Percentiles rank a stretch among this genome's conserved stretches.
phyloP scores from a whole-genome alignment of 2,329 filamentous ascomycete genomes.

The Apiospora phragmitis region DNA sequence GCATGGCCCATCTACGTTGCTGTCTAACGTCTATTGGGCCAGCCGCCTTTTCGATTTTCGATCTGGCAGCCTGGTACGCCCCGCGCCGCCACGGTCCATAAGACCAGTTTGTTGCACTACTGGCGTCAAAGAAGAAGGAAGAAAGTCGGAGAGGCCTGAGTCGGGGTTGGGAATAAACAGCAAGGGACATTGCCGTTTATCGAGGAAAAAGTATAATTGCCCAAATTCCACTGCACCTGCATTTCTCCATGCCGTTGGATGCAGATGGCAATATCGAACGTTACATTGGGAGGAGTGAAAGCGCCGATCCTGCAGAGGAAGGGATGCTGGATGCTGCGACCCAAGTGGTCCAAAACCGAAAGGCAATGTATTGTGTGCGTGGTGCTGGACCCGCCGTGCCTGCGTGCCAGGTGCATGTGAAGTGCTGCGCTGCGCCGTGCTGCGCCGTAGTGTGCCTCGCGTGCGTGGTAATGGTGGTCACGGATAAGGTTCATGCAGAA shows the following conservation, averaged over 20 bases:
- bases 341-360: neutral
- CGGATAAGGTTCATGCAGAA: slow-evolving; percentile 8
- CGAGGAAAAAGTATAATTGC: neutral
- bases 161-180: neutral
- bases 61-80: neutral
- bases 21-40: neutral
- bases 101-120: neutral
- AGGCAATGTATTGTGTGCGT: neutral
- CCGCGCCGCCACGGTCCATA: neutral
- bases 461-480: too few species aligned
- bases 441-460: neutral
- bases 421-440: neutral
- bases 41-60: neutral
- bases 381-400: neutral
- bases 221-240: neutral
- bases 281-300: neutral
- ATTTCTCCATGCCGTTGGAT: neutral
- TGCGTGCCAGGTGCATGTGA: neutral
- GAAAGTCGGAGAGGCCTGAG: neutral
- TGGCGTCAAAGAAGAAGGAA: neutral
- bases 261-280: slow-evolving; percentile 3
- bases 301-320: neutral
- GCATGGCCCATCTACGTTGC: neutral
- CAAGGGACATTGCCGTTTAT: neutral
- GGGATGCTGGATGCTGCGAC: neutral